Evolutionary conservation across 1,284 basidiomycete genomes (phyloP).

Genomic region (Ceratobasidium sp.): DNA sequence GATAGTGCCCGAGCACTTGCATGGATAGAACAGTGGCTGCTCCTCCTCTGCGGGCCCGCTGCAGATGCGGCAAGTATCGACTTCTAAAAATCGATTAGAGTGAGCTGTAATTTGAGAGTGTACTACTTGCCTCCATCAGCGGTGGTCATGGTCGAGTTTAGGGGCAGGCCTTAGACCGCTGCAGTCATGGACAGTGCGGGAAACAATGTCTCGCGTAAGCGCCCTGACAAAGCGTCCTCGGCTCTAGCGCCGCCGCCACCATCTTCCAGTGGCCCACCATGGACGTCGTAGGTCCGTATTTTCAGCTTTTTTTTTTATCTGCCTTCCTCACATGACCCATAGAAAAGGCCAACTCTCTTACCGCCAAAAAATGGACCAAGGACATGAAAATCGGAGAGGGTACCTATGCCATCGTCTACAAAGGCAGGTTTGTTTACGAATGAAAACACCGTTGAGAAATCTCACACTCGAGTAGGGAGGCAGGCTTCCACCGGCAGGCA

Average conservation of each 20-base stretch:
- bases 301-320: not conserved
- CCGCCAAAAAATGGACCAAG: conserved; percentile 38
- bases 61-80: conserved; percentile 88
- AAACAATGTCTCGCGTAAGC: conserved; percentile 18
- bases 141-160: not conserved
- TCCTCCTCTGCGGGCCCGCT: conserved; percentile 85
- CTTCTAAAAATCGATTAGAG: not conserved
- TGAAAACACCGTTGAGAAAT: not conserved
- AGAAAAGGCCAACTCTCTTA: conserved; percentile 36
- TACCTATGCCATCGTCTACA: conserved; percentile 96
- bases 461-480: conserved; percentile 56
- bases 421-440: conserved; percentile 63
- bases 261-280: conserved; percentile 7
- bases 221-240: conserved; percentile 18
- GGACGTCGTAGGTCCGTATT: conserved; percentile 31
- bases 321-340: not conserved
- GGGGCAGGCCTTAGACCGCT: not conserved
- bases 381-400: conserved; percentile 54
- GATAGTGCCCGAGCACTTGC: conserved; percentile 97
- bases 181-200: conserved; percentile 10
- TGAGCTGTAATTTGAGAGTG: not conserved
- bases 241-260: conserved; percentile 12
- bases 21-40: conserved; percentile 92
- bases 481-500: conserved; percentile 74
- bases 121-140: conserved; percentile 7